Evolutionary conservation across 192 early-diverging fungal genomes (phyloP), one percentile per base, ranked within the genome.

Genomic region (Phycomyces blakesleeanus): DNA sequence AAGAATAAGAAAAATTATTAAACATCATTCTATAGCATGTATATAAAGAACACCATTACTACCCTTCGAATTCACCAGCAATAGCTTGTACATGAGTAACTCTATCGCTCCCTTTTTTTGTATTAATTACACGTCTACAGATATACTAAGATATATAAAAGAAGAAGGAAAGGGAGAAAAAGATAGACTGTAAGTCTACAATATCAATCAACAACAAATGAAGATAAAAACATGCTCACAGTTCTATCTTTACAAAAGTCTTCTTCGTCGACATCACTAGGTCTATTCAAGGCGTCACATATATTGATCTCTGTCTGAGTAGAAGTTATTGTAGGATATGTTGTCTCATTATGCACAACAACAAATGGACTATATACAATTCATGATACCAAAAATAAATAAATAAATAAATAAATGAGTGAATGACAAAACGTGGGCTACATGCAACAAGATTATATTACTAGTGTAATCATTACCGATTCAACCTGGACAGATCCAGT

Each of bases 401-500:
- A n/a, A n/a, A n/a, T n/a, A n/a, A n/a, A n/a, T n/a, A n/a, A n/a
- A n/a, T n/a, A n/a, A n/a, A n/a, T n/a, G n/a, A n/a, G n/a, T n/a
- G n/a, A n/a, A n/a, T n/a, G n/a, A n/a, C n/a, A n/a, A n/a, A n/a
- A n/a, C n/a, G 5, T 20, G 21, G 16, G 26, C 38, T 11, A 39
- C 26, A 40, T 27, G 38, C 39, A 18, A 41, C 16, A 44, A n/a
- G 39, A 14, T 47, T 50, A 11, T 9, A 24, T n/a, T 9, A 40
- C 54, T n/a, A 24, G 27, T 26, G 25, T 12, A 21, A 37, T 2
- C 0, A 27, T 61, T 72, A 72, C 69, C 53, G 60, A 47, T 64
- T 72, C 12, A 72, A 34, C 22, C 47, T 61, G 1, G 63, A 56
- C n/a, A 72, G 27, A 62, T 72, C 69, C 5, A 72, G 49, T 47